Evolutionary conservation across 768 basidiomycete genomes (phyloP), one percentile per base, ranked within the genome.

Genomic region (Hygrophorus russula): DNA sequence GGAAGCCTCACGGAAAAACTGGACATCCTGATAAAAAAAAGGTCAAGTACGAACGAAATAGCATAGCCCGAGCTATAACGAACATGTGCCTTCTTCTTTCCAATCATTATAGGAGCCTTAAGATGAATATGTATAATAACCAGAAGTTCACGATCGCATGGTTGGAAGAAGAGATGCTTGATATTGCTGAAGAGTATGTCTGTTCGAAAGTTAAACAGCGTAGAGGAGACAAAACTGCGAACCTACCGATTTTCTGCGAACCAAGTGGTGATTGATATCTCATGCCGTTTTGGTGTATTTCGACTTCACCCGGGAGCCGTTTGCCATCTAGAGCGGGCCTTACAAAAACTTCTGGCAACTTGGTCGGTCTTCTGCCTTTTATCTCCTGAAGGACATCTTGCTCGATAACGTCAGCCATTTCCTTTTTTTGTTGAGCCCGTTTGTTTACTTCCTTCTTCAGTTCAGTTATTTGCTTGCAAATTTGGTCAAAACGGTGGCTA

Each of bases 161-260:
- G 94, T 57, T 99, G 96, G 76, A 99, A 98, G 67, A 98, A 96
- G 8, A 98, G 70, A 62, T 99, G 94, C 60, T 94, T 96, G 68
- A 99, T 82, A 60, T 99, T 99, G 65, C 78, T 82, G 68, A 97
- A 99, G 8, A 97, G 69, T 10, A 99, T 73, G 59, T 99, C 94
- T 94, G 55, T 28, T 39, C 15, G 17, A 32, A 40, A 42, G 45
- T 9, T 24, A 5, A 36, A 31, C 15, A 18, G 46, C 44, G n/a
- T 36, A 15, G 31, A 44, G 9, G 12, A 14, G 24, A 18, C 30
- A 30, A 20, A 30, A 13, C 35, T 31, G 13, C 36, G 14, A 5
- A 64, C 82, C 50, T 56, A 88, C 92, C 91, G 49, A 97, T 85
- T 66, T 85, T 89, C 63, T 93, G 91, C 1, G 82, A 80, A 32